Evolutionary conservation across 306 rosid species (phyloP).

Genomic region (Casuarina cunninghamiana): DNA sequence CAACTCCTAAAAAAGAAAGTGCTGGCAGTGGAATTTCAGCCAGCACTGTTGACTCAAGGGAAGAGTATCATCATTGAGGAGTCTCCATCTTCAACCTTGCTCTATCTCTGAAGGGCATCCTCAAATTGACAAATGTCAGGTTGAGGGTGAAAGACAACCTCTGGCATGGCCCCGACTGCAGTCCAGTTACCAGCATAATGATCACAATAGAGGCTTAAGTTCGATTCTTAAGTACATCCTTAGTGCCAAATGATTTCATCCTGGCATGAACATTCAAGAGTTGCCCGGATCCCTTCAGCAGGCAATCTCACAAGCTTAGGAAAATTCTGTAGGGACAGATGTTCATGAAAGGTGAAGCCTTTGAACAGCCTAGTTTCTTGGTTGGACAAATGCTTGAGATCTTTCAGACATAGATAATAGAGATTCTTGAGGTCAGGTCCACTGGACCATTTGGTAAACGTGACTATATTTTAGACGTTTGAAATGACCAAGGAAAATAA

Average conservation of each 20-base stretch:
- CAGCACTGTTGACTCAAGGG: not conserved
- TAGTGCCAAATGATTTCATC: slow-evolving; percentile 12
- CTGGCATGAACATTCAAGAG: slow-evolving; percentile 13
- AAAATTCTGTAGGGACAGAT: slow-evolving; percentile 21
- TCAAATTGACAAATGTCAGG: slow-evolving; percentile 18
- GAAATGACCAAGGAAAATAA: slow-evolving; percentile 20
- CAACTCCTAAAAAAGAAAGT: no score
- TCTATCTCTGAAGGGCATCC: slow-evolving; percentile 2
- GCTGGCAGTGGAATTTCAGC: not conserved
- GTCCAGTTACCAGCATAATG: slow-evolving; percentile 25
- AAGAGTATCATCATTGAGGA: not conserved
- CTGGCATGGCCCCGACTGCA: slow-evolving; percentile 17
- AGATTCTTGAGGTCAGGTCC: slow-evolving; percentile 10
- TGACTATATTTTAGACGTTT: slow-evolving; percentile 11
- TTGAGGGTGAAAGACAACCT: slow-evolving; percentile 19
- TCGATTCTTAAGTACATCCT: slow-evolving; percentile 5
- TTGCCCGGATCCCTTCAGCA: slow-evolving; percentile 10
- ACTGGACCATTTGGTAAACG: slow-evolving; percentile 17
- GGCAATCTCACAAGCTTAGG: slow-evolving; percentile 23
- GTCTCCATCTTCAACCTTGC: not conserved
- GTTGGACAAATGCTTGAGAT: slow-evolving; percentile 2
- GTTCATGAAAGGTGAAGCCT: slow-evolving; percentile 4
- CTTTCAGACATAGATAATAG: slow-evolving; percentile 1
- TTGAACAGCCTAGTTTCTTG: not conserved
- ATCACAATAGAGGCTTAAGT: slow-evolving; percentile 5